Evolutionary conservation across 2,329 filamentous ascomycete species (phyloP), one percentile per base, ranked within the genome.

Genomic region (Venturia aucupariae): DNA sequence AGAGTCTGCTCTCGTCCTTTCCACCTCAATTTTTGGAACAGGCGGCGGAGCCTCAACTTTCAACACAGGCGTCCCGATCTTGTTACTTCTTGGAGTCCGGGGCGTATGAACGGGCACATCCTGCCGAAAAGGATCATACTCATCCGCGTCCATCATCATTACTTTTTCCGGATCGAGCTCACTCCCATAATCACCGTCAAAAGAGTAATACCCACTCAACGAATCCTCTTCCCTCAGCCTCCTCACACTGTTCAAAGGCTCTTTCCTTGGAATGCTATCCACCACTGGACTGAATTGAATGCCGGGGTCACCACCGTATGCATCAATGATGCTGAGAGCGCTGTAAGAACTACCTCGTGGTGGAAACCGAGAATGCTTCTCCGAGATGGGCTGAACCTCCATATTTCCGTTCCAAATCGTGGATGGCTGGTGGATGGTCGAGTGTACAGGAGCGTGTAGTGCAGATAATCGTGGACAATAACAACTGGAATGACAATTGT

Each of bases 91-190:
- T 3, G 51, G 38, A 30, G 46, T 39, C 13, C 51, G 57, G 19
- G 51, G 38, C 19, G 46, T 30, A 27, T n/a, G 51, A 35, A 51
- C 27, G 38, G 62, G 62, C 27, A 46, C 17, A 24, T 38, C 46
- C 32, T 46, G 48, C 38, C 62, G 27, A 44, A 59, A 63, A 24
- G 62, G 62, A 44, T 63, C 62, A 38, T 63, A 63, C 46, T 63
- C 62, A 32, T 63, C 62, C 41, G 39, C 13, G 27, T 24, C 35
- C 41, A 30, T 42, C 42, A 42, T 32, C 11, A 24, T 38, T 22
- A 63, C n/a, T 30, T 39, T 51, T 38, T 63, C 62, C 7, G 42
- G 41, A 19, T 57, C 22, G 32, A 27, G 41, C 4, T 63, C 35
- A 32, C 35, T 38, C 13, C 42, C 62, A 39, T 57, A 19, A 41